phyloP scores from a whole-genome alignment of 1,139 yeast genomes.

The Fermentozyma sake region DNA sequence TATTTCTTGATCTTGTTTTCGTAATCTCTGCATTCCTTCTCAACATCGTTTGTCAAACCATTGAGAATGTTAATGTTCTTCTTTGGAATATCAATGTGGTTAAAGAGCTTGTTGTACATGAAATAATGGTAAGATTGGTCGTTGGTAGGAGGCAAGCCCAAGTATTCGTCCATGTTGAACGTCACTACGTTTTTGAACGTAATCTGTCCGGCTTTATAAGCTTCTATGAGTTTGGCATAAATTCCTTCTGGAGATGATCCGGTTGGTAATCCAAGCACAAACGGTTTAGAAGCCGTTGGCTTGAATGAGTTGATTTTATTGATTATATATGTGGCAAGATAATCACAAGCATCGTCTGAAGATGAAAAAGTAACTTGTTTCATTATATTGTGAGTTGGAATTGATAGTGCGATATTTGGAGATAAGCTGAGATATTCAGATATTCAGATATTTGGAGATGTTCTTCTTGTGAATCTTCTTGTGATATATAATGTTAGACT shows the following conservation, averaged over 20 bases:
- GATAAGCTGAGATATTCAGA: too few relatives aligned
- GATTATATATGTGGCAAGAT: constrained; percentile 48
- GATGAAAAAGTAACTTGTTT: constrained; percentile 38
- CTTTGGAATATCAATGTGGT: constrained; percentile 53
- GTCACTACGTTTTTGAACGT: constrained; percentile 55
- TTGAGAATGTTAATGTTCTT: constrained; percentile 54
- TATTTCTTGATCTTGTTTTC: constrained; percentile 46
- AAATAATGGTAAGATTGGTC: constrained; percentile 58
- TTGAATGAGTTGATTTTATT: constrained; percentile 39
- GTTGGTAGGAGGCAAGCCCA: constrained; percentile 45
- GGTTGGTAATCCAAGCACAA: constrained; percentile 60
- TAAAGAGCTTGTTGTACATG: constrained; percentile 56
- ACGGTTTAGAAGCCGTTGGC: constrained; percentile 48
- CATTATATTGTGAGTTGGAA: constrained; percentile 14
- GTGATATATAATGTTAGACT: too few relatives aligned
- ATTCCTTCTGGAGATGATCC: constrained; percentile 65
- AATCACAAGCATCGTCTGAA: constrained; percentile 43
- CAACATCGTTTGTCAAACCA: constrained; percentile 46
- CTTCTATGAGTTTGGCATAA: constrained; percentile 44
- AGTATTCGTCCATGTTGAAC: constrained; percentile 62
- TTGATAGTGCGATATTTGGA: too few relatives aligned
- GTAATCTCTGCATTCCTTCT: constrained; percentile 46
- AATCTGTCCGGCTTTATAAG: constrained; percentile 41
- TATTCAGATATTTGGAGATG: too few relatives aligned
- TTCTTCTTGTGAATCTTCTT: too few relatives aligned